Conservation (phyloP, 2,329 filamentous ascomycete species). For the Trichoderma atroviride region DNA sequence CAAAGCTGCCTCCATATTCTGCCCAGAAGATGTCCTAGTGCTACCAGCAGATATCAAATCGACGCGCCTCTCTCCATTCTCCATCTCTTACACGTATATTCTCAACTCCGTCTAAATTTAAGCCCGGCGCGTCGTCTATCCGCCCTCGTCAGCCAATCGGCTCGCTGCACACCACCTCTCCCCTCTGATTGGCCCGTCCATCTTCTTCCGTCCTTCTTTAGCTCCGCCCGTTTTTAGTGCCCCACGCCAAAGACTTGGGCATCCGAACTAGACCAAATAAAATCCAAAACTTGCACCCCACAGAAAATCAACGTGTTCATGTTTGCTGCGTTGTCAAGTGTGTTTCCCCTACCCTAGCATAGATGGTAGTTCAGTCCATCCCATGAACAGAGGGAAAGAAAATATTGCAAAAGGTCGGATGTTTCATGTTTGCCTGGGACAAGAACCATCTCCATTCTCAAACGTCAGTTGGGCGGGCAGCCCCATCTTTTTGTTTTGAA, state of each 20-base stretch:
- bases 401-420: not conserved
- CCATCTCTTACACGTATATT: too few species aligned
- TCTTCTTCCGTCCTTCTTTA: not conserved
- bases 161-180: constrained; percentile 9
- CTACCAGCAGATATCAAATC: too few species aligned
- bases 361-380: not conserved
- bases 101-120: not conserved
- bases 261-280: not conserved
- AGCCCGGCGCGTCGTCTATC: not conserved
- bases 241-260: not conserved
- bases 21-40: not conserved
- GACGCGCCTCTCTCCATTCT: not conserved
- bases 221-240: not conserved
- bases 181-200: constrained; percentile 5
- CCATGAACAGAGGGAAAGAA: not conserved
- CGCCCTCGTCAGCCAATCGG: constrained; percentile 16
- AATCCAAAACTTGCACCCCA: not conserved
- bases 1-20: too few species aligned
- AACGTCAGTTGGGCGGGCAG: not conserved
- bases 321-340: not conserved
- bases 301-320: not conserved
- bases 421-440: not conserved
- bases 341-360: not conserved
- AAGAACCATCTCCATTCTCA: not conserved
- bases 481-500: constrained; percentile 8